Percentiles rank a stretch among this genome's conserved stretches.
phyloP scores from a whole-genome alignment of 352 stramenopile genomes.

The Globisporangium spinosum region DNA sequence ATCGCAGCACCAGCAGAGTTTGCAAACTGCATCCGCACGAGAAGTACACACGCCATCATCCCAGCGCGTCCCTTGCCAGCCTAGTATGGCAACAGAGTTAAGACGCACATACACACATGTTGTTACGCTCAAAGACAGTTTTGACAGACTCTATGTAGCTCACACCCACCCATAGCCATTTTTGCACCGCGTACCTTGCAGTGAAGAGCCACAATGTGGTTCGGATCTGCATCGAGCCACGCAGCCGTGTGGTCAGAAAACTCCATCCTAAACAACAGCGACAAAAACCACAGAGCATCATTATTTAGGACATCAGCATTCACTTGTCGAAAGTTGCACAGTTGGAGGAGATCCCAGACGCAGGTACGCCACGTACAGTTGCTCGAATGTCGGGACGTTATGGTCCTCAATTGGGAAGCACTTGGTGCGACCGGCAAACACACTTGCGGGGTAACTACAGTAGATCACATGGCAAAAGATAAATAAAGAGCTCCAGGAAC shows the following conservation, averaged over 20 bases:
- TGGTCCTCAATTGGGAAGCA: constrained; percentile 72
- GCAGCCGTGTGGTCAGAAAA: constrained; percentile 73
- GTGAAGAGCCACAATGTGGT: constrained; percentile 56
- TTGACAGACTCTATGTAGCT: no score
- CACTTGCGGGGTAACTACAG: constrained; percentile 42
- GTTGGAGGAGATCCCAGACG: background rate
- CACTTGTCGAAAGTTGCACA: no score
- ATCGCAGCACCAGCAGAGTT: constrained; percentile 45
- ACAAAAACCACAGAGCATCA: background rate
- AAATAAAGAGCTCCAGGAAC: background rate
- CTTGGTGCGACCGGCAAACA: constrained; percentile 48
- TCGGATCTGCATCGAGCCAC: constrained; percentile 43
- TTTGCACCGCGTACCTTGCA: constrained; percentile 49
- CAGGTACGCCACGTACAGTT: constrained; percentile 35
- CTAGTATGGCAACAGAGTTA: constrained; percentile 12
- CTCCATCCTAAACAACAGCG: constrained; percentile 29
- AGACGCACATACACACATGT: background rate
- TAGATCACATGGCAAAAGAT: background rate
- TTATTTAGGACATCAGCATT: background rate
- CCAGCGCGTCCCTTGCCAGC: constrained; percentile 68
- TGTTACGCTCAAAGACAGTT: background rate
- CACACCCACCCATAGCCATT: background rate
- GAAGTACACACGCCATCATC: constrained; percentile 80
- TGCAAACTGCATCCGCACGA: constrained; percentile 58
- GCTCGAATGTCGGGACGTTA: constrained; percentile 63